Conservation (phyloP, 1,284 basidiomycete genomes). For the Ganoderma meredithae region DNA sequence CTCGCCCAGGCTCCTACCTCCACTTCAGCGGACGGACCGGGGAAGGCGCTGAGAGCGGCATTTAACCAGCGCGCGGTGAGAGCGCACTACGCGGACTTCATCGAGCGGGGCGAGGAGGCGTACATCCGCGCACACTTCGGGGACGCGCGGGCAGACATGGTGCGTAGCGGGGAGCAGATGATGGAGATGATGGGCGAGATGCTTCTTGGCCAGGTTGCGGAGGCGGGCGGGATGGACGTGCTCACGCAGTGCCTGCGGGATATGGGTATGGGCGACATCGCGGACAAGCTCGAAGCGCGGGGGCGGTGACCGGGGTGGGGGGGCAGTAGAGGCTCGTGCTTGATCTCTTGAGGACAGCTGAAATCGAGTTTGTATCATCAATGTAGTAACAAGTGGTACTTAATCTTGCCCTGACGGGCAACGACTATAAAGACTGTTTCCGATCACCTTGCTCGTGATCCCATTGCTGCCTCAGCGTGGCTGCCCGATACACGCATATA, state of each 20-base stretch:
- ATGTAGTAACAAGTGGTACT: too few species aligned
- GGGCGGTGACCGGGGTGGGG: not conserved
- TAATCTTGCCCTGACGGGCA: too few species aligned
- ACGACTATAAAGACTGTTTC: too few species aligned
- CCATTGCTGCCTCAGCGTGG: too few species aligned
- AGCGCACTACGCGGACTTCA: conserved; percentile 23
- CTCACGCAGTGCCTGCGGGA: conserved; percentile 19
- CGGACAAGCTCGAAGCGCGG: conserved; percentile 23
- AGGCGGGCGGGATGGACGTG: conserved; percentile 19
- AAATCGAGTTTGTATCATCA: too few species aligned
- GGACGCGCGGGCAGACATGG: conserved; percentile 17
- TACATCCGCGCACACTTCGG: conserved; percentile 21
- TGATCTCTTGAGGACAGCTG: too few species aligned
- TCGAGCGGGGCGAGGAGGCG: conserved; percentile 24
- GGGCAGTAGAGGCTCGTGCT: too few species aligned
- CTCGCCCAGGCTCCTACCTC: conserved; percentile 2
- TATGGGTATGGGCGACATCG: conserved; percentile 19
- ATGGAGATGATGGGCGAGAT: conserved; percentile 22
- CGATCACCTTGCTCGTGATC: too few species aligned
- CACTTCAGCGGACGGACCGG: not conserved
- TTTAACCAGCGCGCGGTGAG: conserved; percentile 21
- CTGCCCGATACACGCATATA: too few species aligned
- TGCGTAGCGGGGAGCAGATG: not conserved
- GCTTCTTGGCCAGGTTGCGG: conserved; percentile 22
- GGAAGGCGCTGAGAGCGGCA: conserved; percentile 7